Percentiles rank a stretch among this genome's conserved stretches.
These are phyloP conservation scores for Brassica juncea DNA, from an alignment of 345 rosid species.

Conservation along the genomic window DNA sequence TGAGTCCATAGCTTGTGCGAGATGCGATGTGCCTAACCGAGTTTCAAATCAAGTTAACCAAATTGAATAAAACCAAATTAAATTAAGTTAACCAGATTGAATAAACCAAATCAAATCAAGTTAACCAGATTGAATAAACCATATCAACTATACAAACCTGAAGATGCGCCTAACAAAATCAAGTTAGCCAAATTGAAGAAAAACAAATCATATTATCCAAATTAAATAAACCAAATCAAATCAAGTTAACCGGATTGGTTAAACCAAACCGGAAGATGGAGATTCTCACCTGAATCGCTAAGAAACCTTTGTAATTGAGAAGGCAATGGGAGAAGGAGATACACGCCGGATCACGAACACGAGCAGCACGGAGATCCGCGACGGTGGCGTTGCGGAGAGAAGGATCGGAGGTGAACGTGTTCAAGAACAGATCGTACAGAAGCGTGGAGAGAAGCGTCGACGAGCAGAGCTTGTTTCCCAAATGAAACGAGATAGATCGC, in stretches of 20 bases:
- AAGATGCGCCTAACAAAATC: neutral
- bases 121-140: neutral
- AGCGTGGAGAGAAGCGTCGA: conserved; percentile 94
- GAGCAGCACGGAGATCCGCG: conserved; percentile 90
- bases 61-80: neutral
- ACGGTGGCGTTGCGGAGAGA: conserved; percentile 79
- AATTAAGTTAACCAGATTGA: neutral
- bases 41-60: neutral
- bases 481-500: conserved; percentile 84
- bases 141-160: neutral
- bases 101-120: neutral
- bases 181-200: neutral
- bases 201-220: neutral
- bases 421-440: conserved; percentile 87
- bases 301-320: conserved; percentile 93
- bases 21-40: conserved; percentile 76
- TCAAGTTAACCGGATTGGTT: neutral
- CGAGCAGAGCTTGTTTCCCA: conserved; percentile 97
- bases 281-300: conserved; percentile 78
- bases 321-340: conserved; percentile 96
- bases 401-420: conserved; percentile 75
- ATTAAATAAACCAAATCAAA: neutral
- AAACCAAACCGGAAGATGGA: neutral
- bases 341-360: conserved; percentile 89
- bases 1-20: conserved; percentile 86